Conservation (phyloP, 805 yeast genomes). For the Starmerella geochares region DNA sequence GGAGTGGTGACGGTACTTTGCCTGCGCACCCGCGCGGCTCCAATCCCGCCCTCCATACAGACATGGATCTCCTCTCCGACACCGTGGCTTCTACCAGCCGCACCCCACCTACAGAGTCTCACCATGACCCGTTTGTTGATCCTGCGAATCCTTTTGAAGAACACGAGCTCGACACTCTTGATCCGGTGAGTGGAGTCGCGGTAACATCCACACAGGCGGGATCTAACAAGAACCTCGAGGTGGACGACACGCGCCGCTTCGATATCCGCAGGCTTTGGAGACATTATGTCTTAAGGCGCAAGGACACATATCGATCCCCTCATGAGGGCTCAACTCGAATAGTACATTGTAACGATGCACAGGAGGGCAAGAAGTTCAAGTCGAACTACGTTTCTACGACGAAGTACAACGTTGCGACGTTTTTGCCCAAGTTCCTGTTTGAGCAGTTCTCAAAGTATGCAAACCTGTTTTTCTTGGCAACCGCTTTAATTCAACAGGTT, state of each 20-base stretch:
- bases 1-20: not conserved
- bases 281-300: conserved; percentile 26
- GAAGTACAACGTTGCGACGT: conserved; percentile 86
- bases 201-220: not conserved
- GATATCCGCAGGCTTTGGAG: conserved; percentile 31
- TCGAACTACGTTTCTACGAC: conserved; percentile 90
- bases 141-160: conserved; percentile 8
- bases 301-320: not conserved
- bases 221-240: not conserved
- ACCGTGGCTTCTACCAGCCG: not conserved
- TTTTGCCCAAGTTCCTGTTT: conserved; percentile 83
- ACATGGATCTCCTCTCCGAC: conserved; percentile 8
- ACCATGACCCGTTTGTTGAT: not conserved
- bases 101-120: not conserved
- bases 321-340: conserved; percentile 43
- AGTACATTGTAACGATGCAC: conserved; percentile 58
- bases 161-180: conserved; percentile 24
- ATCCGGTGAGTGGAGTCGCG: conserved; percentile 13
- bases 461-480: conserved; percentile 81
- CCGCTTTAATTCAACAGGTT: conserved; percentile 90
- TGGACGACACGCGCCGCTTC: conserved; percentile 25
- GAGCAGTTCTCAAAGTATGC: conserved; percentile 98
- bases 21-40: not conserved
- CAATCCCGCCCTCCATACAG: not conserved
- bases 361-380: conserved; percentile 42